Evolutionary conservation across 371 early-diverging fungal genomes (phyloP), one percentile per base, ranked within the genome.

Genomic region (Mortierella sp.): DNA sequence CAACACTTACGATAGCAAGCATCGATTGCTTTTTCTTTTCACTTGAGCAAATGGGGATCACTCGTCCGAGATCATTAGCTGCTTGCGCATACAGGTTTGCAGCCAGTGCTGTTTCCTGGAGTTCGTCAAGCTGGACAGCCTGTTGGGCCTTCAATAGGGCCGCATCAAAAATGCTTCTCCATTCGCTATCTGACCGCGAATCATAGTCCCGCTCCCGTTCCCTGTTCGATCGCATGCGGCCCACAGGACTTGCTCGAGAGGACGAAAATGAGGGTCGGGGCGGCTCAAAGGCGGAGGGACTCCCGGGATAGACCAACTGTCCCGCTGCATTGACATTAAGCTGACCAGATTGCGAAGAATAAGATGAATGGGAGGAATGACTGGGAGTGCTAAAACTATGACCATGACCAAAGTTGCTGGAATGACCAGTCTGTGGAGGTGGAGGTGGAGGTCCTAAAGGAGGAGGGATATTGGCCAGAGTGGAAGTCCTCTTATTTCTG

Each of bases 21-120:
- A 81, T 81, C 45, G 82, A 81, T 45, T 81, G 82, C 61, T 81
- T 71, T 69, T 81, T 81, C 72, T 74, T 81, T 29, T 81, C 82
- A 31, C 71, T 81, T 22, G 71, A 54, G 59, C 82, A 81, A 68
- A 81, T 65, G 69, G 82, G 82, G 28, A 81, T 81, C n/a, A 81
- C 82, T 1, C 82, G 66, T 5, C 66, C 82, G 29, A 81, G 82
- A 61, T 81, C 82, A 43, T 69, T 75, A 34, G 82, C 82, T 37
- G 82, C 82, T 58, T 81, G 82, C 2, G 75, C 76, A 69, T 81
- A 81, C 45, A 81, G 57, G 35, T 75, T 75, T 10, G 82, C 82
- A 0, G 82, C 82, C 62, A 81, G 56, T 0, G 68, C 42, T 2
- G 75, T 72, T 70, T 81, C 82, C 23, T 72, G 68, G 2, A 81